Evolutionary conservation across 495 filamentous ascomycete species (phyloP), one percentile per base, ranked within the genome.

Genomic region (Penicillium salamii): DNA sequence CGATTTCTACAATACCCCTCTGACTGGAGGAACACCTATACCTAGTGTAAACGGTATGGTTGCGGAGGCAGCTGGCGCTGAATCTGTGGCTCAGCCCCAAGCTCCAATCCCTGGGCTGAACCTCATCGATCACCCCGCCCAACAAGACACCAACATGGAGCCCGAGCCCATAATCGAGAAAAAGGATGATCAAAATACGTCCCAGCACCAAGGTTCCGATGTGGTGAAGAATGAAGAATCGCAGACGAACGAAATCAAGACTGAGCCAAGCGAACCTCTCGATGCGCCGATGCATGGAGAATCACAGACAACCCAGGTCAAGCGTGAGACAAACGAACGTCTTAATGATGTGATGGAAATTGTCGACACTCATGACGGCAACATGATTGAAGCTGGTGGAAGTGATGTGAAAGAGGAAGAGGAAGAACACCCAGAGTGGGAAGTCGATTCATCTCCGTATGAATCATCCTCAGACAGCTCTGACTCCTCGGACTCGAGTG

Each of bases 341-440:
- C 21, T 28, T n/a, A 17, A 19, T 20, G 65, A 72, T 44, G 51
- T 60, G 13, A 72, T 74, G 68, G 66, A 74, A 36, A 58, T 68
- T 20, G 69, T 49, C 19, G 28, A 29, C 41, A 57, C 6, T 24
- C 45, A 39, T 17, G 52, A 52, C 21, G 37, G 15, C 20, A 46
- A 46, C 13, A 46, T 46, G 43, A 46, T 46, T 13, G 43, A 46
- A 24, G 43, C 20, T 13, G 15, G 19, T 43, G 37, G 21, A 7
- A 51, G 53, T 23, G 42, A 35, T 15, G 53, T 42, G 35, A 69
- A 67, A 5, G 74, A 76, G 26, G 78, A 78, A 38, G 80, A 79
- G 55, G 79, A 83, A 46, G 77, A 75, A 28, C 79, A 88, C 46
- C 85, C 88, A 4, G 89, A 90, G 50, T 87, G 83, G 78, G 80